Conservation (phyloP, 2,329 filamentous ascomycete species). For the Pseudocercospora macadamiae region DNA sequence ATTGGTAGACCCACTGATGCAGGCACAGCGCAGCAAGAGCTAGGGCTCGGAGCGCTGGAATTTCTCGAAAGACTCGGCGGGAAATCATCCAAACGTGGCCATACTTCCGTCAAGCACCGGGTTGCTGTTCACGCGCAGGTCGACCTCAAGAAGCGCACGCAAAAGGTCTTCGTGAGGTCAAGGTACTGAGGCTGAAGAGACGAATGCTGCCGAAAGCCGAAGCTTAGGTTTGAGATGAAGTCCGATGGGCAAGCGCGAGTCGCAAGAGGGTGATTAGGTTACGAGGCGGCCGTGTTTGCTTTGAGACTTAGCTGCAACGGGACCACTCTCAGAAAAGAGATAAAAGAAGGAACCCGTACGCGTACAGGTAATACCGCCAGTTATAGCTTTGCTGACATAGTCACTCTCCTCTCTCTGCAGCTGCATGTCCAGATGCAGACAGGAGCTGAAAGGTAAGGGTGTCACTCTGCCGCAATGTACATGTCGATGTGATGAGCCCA, state of each 20-base stretch:
- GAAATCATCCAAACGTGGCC: neutral
- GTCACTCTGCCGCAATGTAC: too few species aligned
- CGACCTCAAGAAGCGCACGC: too few species aligned
- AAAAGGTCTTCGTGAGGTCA: too few species aligned
- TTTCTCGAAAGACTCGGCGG: neutral
- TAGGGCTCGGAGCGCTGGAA: neutral
- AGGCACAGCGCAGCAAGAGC: neutral
- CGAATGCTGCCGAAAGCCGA: neutral
- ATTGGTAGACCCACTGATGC: slow-evolving; percentile 2
- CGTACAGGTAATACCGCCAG: too few species aligned
- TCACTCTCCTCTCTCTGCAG: too few species aligned
- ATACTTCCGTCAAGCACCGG: neutral
- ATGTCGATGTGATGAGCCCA: too few species aligned
- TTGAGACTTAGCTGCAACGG: neutral
- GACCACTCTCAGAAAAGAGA: too few species aligned
- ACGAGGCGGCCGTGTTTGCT: neutral
- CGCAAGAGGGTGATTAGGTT: neutral
- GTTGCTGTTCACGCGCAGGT: neutral
- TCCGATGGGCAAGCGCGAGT: neutral
- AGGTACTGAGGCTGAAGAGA: too few species aligned
- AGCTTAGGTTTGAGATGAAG: neutral
- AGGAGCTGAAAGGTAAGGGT: too few species aligned
- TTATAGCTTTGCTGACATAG: too few species aligned
- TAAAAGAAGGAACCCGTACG: too few species aligned
- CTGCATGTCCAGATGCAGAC: too few species aligned